A percentile compares a stretch with the other conserved stretches of the same genome.
Evolutionary conservation across 768 basidiomycete species (phyloP).

Genomic region (Tricholoma terreum): DNA sequence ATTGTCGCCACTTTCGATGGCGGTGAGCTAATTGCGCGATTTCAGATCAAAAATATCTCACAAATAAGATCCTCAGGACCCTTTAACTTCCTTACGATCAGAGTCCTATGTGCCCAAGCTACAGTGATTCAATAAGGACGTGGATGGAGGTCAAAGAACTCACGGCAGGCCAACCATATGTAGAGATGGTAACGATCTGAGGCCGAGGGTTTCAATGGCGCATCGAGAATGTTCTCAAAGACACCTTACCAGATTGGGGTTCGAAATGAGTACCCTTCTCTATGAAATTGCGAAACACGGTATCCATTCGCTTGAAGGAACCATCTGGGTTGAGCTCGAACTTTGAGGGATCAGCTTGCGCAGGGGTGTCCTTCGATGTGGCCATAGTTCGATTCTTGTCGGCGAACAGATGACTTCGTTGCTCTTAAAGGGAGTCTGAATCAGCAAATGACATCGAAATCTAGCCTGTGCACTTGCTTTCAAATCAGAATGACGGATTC

Average conservation of each 20-base stretch:
- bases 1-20: constrained; percentile 57
- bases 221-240: background rate
- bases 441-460: too few relatives aligned
- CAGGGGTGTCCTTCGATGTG: constrained; percentile 27
- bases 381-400: constrained; percentile 22
- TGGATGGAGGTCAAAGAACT: constrained; percentile 17
- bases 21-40: background rate
- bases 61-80: constrained; percentile 85
- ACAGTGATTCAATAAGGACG: background rate
- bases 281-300: constrained; percentile 55
- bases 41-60: constrained; percentile 33
- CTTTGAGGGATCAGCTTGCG: constrained; percentile 51
- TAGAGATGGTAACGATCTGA: constrained; percentile 88
- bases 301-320: constrained; percentile 55
- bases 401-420: too few relatives aligned
- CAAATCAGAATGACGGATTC: too few relatives aligned
- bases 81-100: constrained; percentile 88
- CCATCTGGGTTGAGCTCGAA: constrained; percentile 58
- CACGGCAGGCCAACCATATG: constrained; percentile 83
- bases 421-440: too few relatives aligned
- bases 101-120: constrained; percentile 91
- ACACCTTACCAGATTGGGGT: constrained; percentile 66
- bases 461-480: too few relatives aligned
- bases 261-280: constrained; percentile 39
- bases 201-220: background rate